Base-by-base conservation (phyloP, 208 protist genomes). In the Herpetomonas tarakana region DNA sequence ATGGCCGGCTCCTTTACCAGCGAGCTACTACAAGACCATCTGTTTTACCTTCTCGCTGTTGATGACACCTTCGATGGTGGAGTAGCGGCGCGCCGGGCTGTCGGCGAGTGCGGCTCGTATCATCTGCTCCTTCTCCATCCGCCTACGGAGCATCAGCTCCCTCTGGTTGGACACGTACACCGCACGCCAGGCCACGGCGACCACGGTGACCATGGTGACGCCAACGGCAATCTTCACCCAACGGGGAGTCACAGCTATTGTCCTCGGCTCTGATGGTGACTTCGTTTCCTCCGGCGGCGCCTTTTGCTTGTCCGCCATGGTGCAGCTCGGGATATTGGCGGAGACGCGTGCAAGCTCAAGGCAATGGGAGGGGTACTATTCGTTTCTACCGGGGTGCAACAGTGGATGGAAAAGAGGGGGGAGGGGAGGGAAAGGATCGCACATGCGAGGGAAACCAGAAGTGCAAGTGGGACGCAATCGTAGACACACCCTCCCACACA, bases 111-210 rank as follows among this genome's bases (percentile, higher is more conserved):
- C 59, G 7, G 65, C 62, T 9, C 65, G n/a, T 2, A 88, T 52
- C 47, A 47, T 53, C 27, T 74, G 68, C 1, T 86, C 64, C 29
- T 65, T 53, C 12, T 75, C 61, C n/a, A 61, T 18, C 0, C 68
- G 61, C 11, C 73, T 67, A 0, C 72, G 75, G 14, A 71, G 0
- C 16, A 68, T 16, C 28, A 89, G 65, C 38, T 89, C 80, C 0
- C 58, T 51, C 21, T 89, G 78, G 65, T 92, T 92, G 14, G 69
- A 68, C 22, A 66, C 59, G 61, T 90, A 92, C 28, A 88, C 65
- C 4, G 65, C 44, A 2, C 77, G 45, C 83, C 86, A 92, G 0
- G 60, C 66, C 6, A 72, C 55, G 14, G 47, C 76, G 35, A 79
- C 38, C 4, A 70, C 29, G 2, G 76, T 35, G 2, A 81, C 47